phyloP scores from a whole-genome alignment of 257 asterid species.

The Ligustrum vulgare region DNA sequence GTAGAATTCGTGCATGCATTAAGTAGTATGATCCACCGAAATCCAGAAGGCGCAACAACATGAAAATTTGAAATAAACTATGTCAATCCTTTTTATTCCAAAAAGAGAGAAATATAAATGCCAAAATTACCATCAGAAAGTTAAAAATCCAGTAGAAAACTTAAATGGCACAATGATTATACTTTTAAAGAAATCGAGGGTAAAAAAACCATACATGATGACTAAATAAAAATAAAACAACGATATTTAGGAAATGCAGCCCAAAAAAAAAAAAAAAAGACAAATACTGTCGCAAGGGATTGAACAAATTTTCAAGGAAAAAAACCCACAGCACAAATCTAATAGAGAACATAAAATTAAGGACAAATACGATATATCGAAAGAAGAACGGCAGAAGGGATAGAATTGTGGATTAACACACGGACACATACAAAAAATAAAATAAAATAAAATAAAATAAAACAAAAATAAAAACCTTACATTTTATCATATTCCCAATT shows the following conservation, averaged over 20 bases:
- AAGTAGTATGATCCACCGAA: constrained; percentile 77
- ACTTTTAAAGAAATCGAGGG: neutral
- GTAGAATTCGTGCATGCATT: constrained; percentile 73
- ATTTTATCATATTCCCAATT: constrained; percentile 99
- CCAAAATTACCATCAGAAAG: neutral
- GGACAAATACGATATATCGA: constrained; percentile 12
- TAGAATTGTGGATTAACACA: neutral
- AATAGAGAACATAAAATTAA: constrained; percentile 22
- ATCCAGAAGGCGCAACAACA: no score
- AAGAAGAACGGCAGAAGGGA: neutral
- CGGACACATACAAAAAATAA: constrained; percentile 1
- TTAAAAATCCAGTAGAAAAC: neutral
- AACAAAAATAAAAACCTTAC: no score
- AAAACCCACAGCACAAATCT: constrained; percentile 32
- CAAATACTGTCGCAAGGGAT: no score
- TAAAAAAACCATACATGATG: neutral
- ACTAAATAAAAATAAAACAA: neutral
- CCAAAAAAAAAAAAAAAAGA: no score
- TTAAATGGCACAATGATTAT: neutral
- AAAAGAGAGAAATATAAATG: neutral
- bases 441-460: no score
- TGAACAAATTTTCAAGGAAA: constrained; percentile 10
- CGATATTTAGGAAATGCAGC: constrained; percentile 10
- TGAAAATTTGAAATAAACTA: no score
- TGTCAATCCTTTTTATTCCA: no score